Evolutionary conservation across 331 rosid genomes (phyloP), one percentile per base, ranked within the genome.

Genomic region (Spiraea crenata): DNA sequence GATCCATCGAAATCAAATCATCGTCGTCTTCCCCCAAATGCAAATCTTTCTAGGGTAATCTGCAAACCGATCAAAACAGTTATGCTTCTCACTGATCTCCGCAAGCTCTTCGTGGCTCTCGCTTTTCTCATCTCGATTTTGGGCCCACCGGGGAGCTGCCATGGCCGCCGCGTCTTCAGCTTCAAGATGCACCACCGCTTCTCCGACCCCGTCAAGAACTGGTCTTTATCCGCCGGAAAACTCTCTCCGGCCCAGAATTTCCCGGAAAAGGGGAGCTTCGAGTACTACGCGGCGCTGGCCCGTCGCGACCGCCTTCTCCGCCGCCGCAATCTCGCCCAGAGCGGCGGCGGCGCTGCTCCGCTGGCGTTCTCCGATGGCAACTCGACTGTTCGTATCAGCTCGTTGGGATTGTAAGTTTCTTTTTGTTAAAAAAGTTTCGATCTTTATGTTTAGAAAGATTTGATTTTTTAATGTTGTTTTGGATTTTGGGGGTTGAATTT

Each of bases 181-280:
- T 90, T 93, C 96, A 77, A 90, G 48, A 93, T 93, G 97, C 96
- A 93, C 85, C 97, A 93, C 74, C 95, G 96, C 38, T 89, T 85
- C 81, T 90, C 96, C 63, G 95, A 90, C 3, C 95, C 96, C 0
- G 87, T 90, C 76, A 77, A 80, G 80, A 84, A 79, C 38, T 93
- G 90, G 96, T 85, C 97, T 3, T 75, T 74, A 31, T 14, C 73
- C 42, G 39, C 88, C 57, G 89, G 83, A 12, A 80, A 76, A 3
- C 76, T 87, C 49, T 42, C 85, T 38, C 81, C 85, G 69, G 62
- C 59, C 9, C 61, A 72, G 9, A 65, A 42, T 48, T 70, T 84
- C 69, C 96, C 84, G 58, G 83, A 79, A 57, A 90, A 90, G 69
- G 96, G 95, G 5, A 82, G 81, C 75, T 75, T 87, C 62, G 96